Evolutionary conservation across 2,329 filamentous ascomycete species (phyloP), one percentile per base, ranked within the genome.

Genomic region (Trematosphaeria pertusa): DNA sequence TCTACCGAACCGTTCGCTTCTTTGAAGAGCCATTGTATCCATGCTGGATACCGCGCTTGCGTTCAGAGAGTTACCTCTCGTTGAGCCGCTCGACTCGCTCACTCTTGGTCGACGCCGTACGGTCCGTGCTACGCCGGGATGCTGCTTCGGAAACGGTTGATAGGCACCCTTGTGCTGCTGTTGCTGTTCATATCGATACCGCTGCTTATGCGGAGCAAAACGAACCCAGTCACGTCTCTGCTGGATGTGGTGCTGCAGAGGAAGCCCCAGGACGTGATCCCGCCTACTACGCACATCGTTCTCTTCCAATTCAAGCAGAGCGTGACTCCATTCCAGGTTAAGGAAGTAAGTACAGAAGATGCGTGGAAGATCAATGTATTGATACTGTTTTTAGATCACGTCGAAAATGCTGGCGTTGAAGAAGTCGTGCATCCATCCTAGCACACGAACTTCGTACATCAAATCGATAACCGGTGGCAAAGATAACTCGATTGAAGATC

Each of bases 241-340:
- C 18, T 48, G 11, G 18, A 45, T 5, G 41, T 56, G 2, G 48
- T 56, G 21, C 46, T 64, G 2, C 58, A 58, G 33, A 51, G 49
- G 12, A 31, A 39, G 20, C 51, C 21, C 10, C 9, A 52, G 8
- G 50, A 54, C 9, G 37, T 56, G 7, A 37, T 54, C 22, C 64
- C 62, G 5, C 56, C 56, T 24, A 66, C 60, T 7, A 64, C 60
- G 17, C 64, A 70, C 32, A 55, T 70, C 26, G 65, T 69, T 17
- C 50, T 70, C 31, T 69, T 70, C 46, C 59, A 70, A 38, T 70
- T 69, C 56, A 67, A 69, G 41, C 44, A 64, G n/a, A 47, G 48
- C 31, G 51, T 54, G 18, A 62, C 52, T 40, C 46, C 58, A 3
- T 54, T 60, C 14, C 52, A 59, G 2, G 50, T 69, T 40, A 67